Percentiles rank a stretch among this genome's conserved stretches.
These are phyloP conservation scores for Papilionanthe hybrid DNA, from an alignment of 116 monocot genomes.

Conservation along the genomic window DNA sequence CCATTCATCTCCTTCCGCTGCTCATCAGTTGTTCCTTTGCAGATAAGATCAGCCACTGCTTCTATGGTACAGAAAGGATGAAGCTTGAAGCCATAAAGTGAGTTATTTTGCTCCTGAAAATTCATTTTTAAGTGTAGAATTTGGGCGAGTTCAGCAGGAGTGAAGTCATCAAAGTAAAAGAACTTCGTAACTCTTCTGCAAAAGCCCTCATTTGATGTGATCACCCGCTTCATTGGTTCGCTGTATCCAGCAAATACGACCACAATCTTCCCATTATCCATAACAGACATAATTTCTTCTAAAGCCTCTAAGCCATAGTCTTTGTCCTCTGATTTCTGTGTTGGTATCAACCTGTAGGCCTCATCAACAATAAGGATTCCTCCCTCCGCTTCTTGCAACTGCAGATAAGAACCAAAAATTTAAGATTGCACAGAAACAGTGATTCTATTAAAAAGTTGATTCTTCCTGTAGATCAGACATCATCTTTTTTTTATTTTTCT, in stretches of 20 bases:
- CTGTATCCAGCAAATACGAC: slow-evolving; percentile 89
- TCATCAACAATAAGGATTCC: slow-evolving; percentile 93
- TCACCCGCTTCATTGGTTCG: slow-evolving; percentile 94
- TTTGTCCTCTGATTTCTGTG: slow-evolving; percentile 90
- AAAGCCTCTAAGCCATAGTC: slow-evolving; percentile 90
- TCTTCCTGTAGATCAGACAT: no score
- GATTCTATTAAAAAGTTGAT: no score
- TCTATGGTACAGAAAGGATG: slow-evolving; percentile 58
- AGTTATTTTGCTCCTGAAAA: slow-evolving; percentile 27
- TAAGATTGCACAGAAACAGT: background rate
- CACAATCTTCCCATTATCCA: slow-evolving; percentile 84
- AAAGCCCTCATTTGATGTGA: slow-evolving; percentile 85
- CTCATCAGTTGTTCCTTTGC: slow-evolving; percentile 39
- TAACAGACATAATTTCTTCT: slow-evolving; percentile 96
- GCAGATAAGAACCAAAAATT: slow-evolving; percentile 1
- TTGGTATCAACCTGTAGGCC: slow-evolving; percentile 89
- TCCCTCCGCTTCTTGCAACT: slow-evolving; percentile 89
- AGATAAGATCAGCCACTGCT: slow-evolving; percentile 52
- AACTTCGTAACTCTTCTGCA: slow-evolving; percentile 88
- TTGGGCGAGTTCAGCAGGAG: slow-evolving; percentile 48
- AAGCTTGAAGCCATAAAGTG: slow-evolving; percentile 72
- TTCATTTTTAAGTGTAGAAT: slow-evolving; percentile 76
- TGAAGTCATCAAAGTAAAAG: slow-evolving; percentile 46
- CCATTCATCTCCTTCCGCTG: slow-evolving; percentile 84
- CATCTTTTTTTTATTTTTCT: no score